phyloP scores from a whole-genome alignment of 2,329 filamentous ascomycete species.

The Cordyceps sp. region DNA sequence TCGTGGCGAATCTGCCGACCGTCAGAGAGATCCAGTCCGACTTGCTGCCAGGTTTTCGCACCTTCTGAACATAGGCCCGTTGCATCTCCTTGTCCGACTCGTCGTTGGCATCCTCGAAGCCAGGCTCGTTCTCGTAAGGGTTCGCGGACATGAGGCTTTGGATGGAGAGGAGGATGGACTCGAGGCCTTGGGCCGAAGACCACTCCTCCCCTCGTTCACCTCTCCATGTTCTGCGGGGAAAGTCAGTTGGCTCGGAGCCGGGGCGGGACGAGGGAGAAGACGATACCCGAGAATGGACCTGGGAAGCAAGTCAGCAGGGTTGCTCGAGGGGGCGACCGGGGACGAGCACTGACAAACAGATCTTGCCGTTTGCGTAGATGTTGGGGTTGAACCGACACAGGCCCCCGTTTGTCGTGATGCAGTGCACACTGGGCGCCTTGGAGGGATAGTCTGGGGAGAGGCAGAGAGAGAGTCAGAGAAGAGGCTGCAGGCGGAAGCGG shows the following conservation, averaged over 20 bases:
- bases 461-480: constrained; percentile 3
- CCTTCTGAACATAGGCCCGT: constrained; percentile 64
- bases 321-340: no score
- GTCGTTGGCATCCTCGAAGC: constrained; percentile 63
- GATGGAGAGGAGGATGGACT: constrained; percentile 87
- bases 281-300: constrained; percentile 74
- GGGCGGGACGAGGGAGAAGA: neutral
- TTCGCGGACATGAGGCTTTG: constrained; percentile 91
- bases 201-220: constrained; percentile 84
- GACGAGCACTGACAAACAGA: constrained; percentile 57
- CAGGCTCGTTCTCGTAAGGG: constrained; percentile 92
- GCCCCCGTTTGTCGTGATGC: constrained; percentile 77
- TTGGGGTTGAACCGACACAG: constrained; percentile 90
- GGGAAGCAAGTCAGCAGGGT: neutral
- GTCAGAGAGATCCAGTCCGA: constrained; percentile 3
- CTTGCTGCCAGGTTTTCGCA: constrained; percentile 13
- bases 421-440: constrained; percentile 43
- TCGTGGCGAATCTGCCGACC: constrained; percentile 67
- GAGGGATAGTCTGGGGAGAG: constrained; percentile 57
- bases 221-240: constrained; percentile 63
- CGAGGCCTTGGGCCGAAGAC: constrained; percentile 89
- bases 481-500: no score
- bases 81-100: constrained; percentile 56
- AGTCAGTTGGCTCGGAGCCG: constrained; percentile 1
- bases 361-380: constrained; percentile 80